Evolutionary conservation across 2,329 filamentous ascomycete species (phyloP).

Genomic region (Arthrobotrys sinensis): DNA sequence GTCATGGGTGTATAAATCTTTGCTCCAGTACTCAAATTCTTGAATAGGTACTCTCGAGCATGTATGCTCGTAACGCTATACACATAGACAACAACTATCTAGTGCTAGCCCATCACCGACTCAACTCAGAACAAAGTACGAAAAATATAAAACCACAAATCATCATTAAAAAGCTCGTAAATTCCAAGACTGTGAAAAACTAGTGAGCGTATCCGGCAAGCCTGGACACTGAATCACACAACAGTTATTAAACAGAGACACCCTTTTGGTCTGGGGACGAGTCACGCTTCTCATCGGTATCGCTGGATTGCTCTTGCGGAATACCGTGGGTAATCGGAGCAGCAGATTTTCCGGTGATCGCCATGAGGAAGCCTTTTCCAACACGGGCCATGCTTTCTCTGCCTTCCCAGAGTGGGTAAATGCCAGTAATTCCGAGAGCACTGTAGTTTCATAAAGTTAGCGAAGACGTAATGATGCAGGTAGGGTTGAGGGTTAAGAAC

Average conservation of each 20-base stretch:
- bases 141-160: slow-evolving; percentile 21
- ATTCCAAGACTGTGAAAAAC: slow-evolving; percentile 24
- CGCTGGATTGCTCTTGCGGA: slow-evolving; percentile 55
- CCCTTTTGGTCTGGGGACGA: slow-evolving; percentile 31
- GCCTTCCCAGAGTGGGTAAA: slow-evolving; percentile 87
- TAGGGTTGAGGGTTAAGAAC: background rate
- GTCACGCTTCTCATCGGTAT: slow-evolving; percentile 46
- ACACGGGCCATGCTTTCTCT: slow-evolving; percentile 74
- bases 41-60: slow-evolving; percentile 4
- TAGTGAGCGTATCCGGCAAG: background rate
- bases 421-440: slow-evolving; percentile 73
- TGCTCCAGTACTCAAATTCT: background rate
- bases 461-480: background rate
- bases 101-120: background rate
- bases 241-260: slow-evolving; percentile 24
- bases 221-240: background rate
- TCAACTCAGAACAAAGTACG: background rate
- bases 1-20: background rate
- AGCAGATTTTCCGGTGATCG: slow-evolving; percentile 35
- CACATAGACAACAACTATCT: slow-evolving; percentile 1
- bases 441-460: slow-evolving; percentile 32
- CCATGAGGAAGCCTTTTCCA: slow-evolving; percentile 40
- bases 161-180: slow-evolving; percentile 46
- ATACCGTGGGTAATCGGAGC: slow-evolving; percentile 52
- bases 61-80: background rate